These are phyloP conservation scores for Aspergillus nanangensis DNA, from an alignment of 495 filamentous ascomycete species.

Conservation along the genomic window DNA sequence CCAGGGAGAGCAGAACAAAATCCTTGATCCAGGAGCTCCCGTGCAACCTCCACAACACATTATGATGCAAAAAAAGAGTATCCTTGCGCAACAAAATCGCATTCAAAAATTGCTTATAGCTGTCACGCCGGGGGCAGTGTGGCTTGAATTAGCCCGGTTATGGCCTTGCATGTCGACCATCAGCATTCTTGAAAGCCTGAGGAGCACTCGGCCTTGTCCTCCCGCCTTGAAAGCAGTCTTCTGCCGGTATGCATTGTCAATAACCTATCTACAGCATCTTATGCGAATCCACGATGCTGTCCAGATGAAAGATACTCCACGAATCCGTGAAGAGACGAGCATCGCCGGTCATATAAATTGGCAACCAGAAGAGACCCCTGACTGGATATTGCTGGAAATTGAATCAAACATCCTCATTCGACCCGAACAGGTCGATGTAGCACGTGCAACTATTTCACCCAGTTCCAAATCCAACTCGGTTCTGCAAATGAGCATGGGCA, in stretches of 20 bases:
- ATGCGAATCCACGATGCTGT: conserved; percentile 35
- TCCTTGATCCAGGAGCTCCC: too few species aligned
- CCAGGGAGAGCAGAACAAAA: too few species aligned
- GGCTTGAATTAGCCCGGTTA: too few species aligned
- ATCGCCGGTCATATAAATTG: conserved; percentile 54
- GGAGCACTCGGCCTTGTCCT: too few species aligned
- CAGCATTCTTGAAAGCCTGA: too few species aligned
- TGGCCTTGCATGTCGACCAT: too few species aligned
- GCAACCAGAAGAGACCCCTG: conserved; percentile 44
- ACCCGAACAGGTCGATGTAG: conserved; percentile 53
- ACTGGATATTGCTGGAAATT: conserved; percentile 59
- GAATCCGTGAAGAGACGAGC: conserved; percentile 39
- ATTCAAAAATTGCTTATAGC: too few species aligned
- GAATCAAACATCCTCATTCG: conserved; percentile 62
- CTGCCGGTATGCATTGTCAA: conserved; percentile 24
- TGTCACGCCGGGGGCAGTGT: too few species aligned
- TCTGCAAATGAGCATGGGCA: conserved; percentile 72
- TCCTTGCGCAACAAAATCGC: too few species aligned
- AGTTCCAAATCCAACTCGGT: conserved; percentile 40
- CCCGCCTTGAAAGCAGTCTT: conserved; percentile 9
- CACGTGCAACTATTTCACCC: conserved; percentile 51
- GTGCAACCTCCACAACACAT: too few species aligned
- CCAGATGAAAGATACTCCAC: conserved; percentile 20
- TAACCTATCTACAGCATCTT: conserved; percentile 33
- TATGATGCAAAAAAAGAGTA: too few species aligned